Percentiles rank a stretch among this genome's conserved stretches.
Evolutionary conservation across 768 basidiomycete species (phyloP).

Genomic region (Mycena pura): DNA sequence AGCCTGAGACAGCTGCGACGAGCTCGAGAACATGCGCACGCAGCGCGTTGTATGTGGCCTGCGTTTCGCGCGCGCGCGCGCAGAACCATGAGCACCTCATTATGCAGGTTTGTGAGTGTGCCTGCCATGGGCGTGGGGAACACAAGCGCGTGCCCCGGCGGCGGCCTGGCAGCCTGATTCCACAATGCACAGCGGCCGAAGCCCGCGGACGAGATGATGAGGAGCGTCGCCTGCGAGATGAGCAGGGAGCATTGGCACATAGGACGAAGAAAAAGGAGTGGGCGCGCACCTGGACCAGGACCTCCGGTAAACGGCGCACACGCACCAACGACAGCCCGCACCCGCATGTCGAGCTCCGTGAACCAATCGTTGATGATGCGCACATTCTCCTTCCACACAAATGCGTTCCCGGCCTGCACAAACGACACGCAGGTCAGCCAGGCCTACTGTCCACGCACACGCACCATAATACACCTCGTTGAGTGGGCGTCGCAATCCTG

Average conservation of each 20-base stretch:
- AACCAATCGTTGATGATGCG: conserved; percentile 52
- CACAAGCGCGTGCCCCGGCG: conserved; percentile 39
- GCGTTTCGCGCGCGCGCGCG: conserved; percentile 32
- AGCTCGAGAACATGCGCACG: conserved; percentile 49
- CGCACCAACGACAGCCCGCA: too few relatives aligned
- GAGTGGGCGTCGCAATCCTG: conserved; percentile 53
- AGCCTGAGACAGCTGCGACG: too few relatives aligned
- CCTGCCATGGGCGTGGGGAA: conserved; percentile 42
- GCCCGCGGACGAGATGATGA: conserved; percentile 47
- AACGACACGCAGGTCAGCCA: not conserved
- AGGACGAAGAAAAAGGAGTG: too few relatives aligned
- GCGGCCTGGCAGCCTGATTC: conserved; percentile 33
- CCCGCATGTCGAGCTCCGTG: conserved; percentile 43
- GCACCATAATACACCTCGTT: conserved; percentile 45
- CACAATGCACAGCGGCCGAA: conserved; percentile 48
- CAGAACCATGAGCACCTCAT: conserved; percentile 37
- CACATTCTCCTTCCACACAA: conserved; percentile 55
- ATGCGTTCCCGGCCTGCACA: conserved; percentile 49
- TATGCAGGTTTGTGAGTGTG: conserved; percentile 37
- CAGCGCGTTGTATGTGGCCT: conserved; percentile 44
- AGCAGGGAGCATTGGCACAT: too few relatives aligned
- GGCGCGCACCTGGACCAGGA: not conserved
- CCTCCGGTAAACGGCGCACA: not conserved
- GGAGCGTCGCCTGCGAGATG: conserved; percentile 33
- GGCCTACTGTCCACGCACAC: not conserved